Base-by-base conservation (phyloP, 179 eudicot species). In the Carnegiea gigantea region DNA sequence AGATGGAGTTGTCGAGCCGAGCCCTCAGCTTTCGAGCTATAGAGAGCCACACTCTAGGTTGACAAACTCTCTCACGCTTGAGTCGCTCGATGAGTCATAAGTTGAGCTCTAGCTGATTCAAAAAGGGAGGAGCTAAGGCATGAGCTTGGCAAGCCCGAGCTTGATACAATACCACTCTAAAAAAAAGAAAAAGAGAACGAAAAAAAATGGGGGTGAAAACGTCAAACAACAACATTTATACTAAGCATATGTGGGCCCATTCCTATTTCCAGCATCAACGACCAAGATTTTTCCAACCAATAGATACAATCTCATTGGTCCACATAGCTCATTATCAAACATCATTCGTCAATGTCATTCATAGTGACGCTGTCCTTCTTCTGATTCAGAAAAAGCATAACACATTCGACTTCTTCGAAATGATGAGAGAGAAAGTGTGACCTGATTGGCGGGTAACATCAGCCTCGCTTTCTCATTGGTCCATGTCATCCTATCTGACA, bases 321-420 rank as follows among this genome's bases (percentile, higher is more conserved):
- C 74, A 78, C 53, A 49, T 5, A 64, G 7, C 44, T 1, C 8
- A 6, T 15, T 38, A n/a, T 13, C 36, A 79, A n/a, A 53, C n/a
- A 60, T 77, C 75, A 87, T 87, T 87, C 88, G 88, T 87, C 88
- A 88, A 87, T 83, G 86, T 85, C 82, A 85, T 44, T 57, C 13
- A 38, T 33, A 9, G 75, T 87, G 89, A 87, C 89, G 81, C 81
- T 70, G 73, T 78, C 46, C 33, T 38, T 12, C 18, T 68, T 70
- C 68, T n/a, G 15, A 53, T 62, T n/a, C 10, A 12, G 33, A 48
- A 51, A 51, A 75, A n/a, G 68, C 28, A 21, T 30, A 17, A 5
- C 62, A 54, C n/a, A 54, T 40, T 40, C 43, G 7, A 40, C 43
- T 40, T 40, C 43, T 40, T 40, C 43, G 3, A 51, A 51, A 51